Evolutionary conservation across 2,329 filamentous ascomycete species (phyloP), one percentile per base, ranked within the genome.

Genomic region (Parastagonospora avenae): DNA sequence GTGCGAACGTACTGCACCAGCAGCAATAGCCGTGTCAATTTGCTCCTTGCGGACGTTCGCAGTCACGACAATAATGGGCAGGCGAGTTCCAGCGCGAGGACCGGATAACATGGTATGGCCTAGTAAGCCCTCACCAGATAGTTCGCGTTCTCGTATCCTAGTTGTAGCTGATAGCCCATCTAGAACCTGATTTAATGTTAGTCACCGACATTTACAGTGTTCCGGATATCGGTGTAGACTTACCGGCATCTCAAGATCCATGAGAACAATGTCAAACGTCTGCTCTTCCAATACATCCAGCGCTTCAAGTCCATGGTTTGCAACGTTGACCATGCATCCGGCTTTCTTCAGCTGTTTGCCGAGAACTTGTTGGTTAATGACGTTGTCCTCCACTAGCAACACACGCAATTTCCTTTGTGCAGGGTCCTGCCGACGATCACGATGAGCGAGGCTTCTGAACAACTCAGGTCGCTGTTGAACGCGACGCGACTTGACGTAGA

Each of bases 221-320:
- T 9, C 8, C 2, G 5, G 4, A n/a, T 15, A 8, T 14, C 10
- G 24, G 27, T 8, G n/a, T 8, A 11, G 31, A 31, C 39, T 41
- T 27, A 41, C 71, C 0, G 82, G 82, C 82, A 85, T 85, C 64
- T 75, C 79, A 6, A 83, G 77, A 55, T 85, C 82, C 77, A 80
- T 74, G 14, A 76, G 62, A 1, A 75, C 64, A 10, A 70, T 62
- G 33, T 72, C 68, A 28, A 72, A 70, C 1, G 41, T 51, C 14
- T 61, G 48, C 28, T 60, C 52, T 28, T 72, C 67, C n/a, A 73
- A 55, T 8, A 54, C 51, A 0, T 71, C 50, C 1, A 76, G 56
- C 2, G 73, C 73, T 56, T 74, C 72, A 10, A 70, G 60, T n/a
- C 73, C 73, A 41, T 74, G 70, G 28, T 71, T 72, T 2, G 71